Percentiles rank a stretch among this genome's conserved stretches.
Evolutionary conservation across 2,329 filamentous ascomycete species (phyloP).

Genomic region (Aspergillus neoniger): DNA sequence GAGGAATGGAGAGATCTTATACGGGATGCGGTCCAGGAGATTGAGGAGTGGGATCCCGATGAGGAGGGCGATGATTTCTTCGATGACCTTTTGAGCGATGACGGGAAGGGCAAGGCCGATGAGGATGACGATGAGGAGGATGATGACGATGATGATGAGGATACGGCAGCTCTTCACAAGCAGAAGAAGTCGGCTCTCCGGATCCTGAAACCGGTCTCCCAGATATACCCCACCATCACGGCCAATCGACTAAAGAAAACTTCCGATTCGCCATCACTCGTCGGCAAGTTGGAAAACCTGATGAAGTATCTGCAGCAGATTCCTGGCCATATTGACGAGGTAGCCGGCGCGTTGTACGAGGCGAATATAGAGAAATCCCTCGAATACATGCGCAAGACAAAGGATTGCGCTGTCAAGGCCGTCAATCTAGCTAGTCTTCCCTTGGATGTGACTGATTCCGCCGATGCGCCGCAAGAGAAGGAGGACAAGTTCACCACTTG

Average conservation of each 20-base stretch:
- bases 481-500: slow-evolving; percentile 79
- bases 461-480: slow-evolving; percentile 57
- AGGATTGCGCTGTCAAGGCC: slow-evolving; percentile 59
- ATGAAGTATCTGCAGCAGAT: slow-evolving; percentile 38
- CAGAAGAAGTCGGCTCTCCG: slow-evolving; percentile 47
- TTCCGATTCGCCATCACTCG: slow-evolving; percentile 20
- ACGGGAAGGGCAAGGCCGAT: slow-evolving; percentile 26
- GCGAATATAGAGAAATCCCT: slow-evolving; percentile 38
- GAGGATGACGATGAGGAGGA: slow-evolving; percentile 22
- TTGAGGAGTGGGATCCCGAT: slow-evolving; percentile 85
- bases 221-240: slow-evolving; percentile 48
- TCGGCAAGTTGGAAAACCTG: slow-evolving; percentile 38
- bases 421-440: slow-evolving; percentile 72
- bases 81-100: slow-evolving; percentile 39
- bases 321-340: slow-evolving; percentile 48
- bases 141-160: slow-evolving; percentile 29
- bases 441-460: slow-evolving; percentile 65
- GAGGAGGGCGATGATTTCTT: slow-evolving; percentile 61
- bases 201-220: slow-evolving; percentile 45
- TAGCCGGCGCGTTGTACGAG: slow-evolving; percentile 50
- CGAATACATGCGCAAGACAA: slow-evolving; percentile 35
- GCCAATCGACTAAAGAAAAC: slow-evolving; percentile 43
- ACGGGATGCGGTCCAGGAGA: slow-evolving; percentile 78
- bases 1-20: slow-evolving; percentile 74
- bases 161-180: slow-evolving; percentile 38